Base-by-base conservation (phyloP, 306 rosid genomes). In the Aeschynomene evenia region DNA sequence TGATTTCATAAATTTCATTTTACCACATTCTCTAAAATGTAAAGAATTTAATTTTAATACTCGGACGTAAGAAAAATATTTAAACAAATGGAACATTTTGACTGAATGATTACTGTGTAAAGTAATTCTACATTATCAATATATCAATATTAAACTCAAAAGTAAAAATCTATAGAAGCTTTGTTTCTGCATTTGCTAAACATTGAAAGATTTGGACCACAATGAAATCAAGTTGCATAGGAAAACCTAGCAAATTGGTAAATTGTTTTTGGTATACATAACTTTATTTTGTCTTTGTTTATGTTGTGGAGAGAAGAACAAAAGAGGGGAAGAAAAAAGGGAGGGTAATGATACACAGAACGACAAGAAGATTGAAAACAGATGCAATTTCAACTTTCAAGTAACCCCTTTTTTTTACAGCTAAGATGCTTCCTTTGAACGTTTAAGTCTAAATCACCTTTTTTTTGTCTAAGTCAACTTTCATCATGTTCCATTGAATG, bases 371-470 rank as follows among this genome's bases (percentile, higher is more conserved):
- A 62, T 71, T 49, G 39, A 39, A 66, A 66, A 20, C 66, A 37
- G 72, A 15, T 72, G 24, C 65, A 45, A 26, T 58, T 55, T 77
- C 54, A n/a, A 63, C 12, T 37, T 15, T 11, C 4, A 10, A 39
- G 45, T 20, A 28, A 13, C 15, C 3, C 9, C n/a, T n/a, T 45
- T n/a, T 45, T 55, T 74, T 68, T 75, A 72, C 77, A 71, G 85
- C 89, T 71, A 75, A 54, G 73, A 77, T 74, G 52, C 73, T 69
- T 77, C 56, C 51, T 45, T 74, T 51, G 68, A 75, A 70, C 76
- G 73, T 54, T 28, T 56, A 57, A 75, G n/a, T n/a, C 40, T 66
- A 12, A 36, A 40, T 66, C 12, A 34, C 1, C 73, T 64, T 66
- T 71, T 6, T 45, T 71, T 6, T 45, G 53, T 71, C 15, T 34